Evolutionary conservation across 2,329 filamentous ascomycete genomes (phyloP), one percentile per base, ranked within the genome.

Genomic region (Passalora sequoiae): DNA sequence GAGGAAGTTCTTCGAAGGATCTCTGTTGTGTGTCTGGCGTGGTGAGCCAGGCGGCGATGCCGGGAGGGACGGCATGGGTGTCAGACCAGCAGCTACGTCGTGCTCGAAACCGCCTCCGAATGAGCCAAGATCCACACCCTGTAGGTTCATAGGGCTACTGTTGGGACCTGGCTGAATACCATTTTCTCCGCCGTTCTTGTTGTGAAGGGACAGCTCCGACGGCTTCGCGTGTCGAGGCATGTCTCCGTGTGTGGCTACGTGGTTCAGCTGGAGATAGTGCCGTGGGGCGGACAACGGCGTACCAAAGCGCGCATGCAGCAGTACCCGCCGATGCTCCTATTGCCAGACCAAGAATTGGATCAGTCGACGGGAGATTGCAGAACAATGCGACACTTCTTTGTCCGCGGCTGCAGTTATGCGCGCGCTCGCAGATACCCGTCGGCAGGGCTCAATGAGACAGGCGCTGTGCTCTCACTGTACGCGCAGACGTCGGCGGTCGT

Each of bases 41-140:
- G 58, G 55, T 27, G 60, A 60, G 13, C 44, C 48, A 5, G 61
- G 59, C 36, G 60, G 55, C 13, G 61, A 61, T 10, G 54, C 52
- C 5, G 56, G 55, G 13, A 56, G 49, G 8, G 49, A 50, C 19
- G 59, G 54, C 15, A 53, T 42, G 33, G 47, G 50, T 17, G 48
- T 54, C 46, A 54, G 42, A 28, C 52, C 49, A 16, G 52, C 47
- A 31, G 52, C 52, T 25, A 55, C 43, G 50, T 53, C 48, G 50
- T 53, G 50, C 32, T 57, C 51, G 44, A 60, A 54, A 38, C 57
- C 55, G 29, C 62, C 63, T 41, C 62, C 63, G 38, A 66, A 58
- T 20, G 63, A 63, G 20, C 58, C 61, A 37, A 66, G 50, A 49
- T 66, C 63, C 40, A 65, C 56, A 38, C 61, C 61, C 46, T 62